A percentile compares a stretch with the other conserved stretches of the same genome.
phyloP scores from a whole-genome alignment of 805 yeast genomes.

The Ogataea parapolymorpha region DNA sequence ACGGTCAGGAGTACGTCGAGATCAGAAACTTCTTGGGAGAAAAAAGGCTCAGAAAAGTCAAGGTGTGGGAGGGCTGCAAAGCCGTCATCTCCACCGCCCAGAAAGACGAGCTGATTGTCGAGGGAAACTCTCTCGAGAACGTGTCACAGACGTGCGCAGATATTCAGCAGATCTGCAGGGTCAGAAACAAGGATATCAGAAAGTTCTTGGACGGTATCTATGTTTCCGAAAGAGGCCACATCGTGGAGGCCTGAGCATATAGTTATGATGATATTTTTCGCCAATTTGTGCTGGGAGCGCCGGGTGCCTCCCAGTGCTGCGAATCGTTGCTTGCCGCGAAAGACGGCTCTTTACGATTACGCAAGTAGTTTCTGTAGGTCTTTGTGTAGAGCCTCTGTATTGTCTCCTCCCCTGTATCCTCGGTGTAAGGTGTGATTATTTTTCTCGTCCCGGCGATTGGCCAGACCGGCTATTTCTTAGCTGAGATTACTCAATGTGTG shows the following conservation, averaged over 20 bases:
- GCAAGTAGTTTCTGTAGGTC: conserved; percentile 16
- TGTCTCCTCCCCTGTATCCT: neutral
- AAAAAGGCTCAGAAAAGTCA: conserved; percentile 89
- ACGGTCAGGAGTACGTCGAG: conserved; percentile 74
- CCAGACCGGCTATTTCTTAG: neutral
- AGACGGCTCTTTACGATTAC: conserved; percentile 35
- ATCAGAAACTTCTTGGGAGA: conserved; percentile 99
- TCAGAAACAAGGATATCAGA: conserved; percentile 99
- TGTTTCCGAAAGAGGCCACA: conserved; percentile 91
- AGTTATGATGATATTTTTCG: conserved; percentile 9
- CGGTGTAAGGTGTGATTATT: conserved; percentile 1
- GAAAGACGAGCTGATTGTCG: conserved; percentile 91
- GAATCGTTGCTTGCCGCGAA: conserved; percentile 35
- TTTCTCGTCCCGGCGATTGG: neutral
- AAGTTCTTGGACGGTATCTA: conserved; percentile 99
- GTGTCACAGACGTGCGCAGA: conserved; percentile 99
- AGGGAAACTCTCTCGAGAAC: conserved; percentile 95
- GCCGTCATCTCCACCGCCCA: conserved; percentile 76
- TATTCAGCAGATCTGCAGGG: conserved; percentile 96
- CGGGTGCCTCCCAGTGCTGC: conserved; percentile 31
- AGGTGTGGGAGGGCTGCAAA: conserved; percentile 84
- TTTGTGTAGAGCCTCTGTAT: too few species aligned
- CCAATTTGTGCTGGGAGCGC: conserved; percentile 20
- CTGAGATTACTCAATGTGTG: neutral
- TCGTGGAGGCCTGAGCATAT: conserved; percentile 46